Base-by-base conservation (phyloP, 148 eudicot genomes). In the Dysphania ambrosioides region DNA sequence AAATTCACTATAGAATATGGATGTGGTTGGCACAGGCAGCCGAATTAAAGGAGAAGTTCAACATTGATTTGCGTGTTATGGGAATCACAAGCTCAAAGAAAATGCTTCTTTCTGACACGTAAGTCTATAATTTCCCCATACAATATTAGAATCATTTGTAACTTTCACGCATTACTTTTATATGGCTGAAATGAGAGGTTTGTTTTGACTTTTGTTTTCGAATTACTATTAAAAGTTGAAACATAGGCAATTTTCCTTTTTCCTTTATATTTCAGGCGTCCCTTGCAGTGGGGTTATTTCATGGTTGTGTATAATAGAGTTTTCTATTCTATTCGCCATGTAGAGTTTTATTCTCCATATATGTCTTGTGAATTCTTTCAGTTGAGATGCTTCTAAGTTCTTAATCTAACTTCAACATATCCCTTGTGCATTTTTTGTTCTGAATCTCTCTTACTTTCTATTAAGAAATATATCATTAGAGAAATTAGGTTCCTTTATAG, bases 51-150 rank as follows among this genome's bases (percentile, higher is more conserved):
- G 99, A 95, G 78, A 88, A 92, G 36, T 90, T 86, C 40, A 95
- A 95, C 77, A 92, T 92, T 78, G 99, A 95, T 71, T 70, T 95
- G 77, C 97, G 99, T 81, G 97, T 92, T 24, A 83, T 92, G 97
- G 99, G 97, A 81, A 89, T 95, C 74, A 85, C 85, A 56, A 82
- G 99, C 80, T 85, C 97, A 66, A 83, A 79, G 87, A 87, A 78
- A 73, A 95, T 95, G 99, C 84, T 95, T 79, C 81, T 95, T 73
- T 89, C 92, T 85, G 97, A 95, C 58, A 62, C 65, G 99, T 95
- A 89, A 85, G 99, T 84, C n/a, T n/a, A n/a, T n/a, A n/a, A n/a
- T n/a, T 34, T 11, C n/a, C n/a, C n/a, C n/a, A 1, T 29, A 19
- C 11, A 21, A 1, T 21, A 36, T 36, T 15, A 3, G 23, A 35